Conservation (phyloP, 1,139 yeast genomes). For the Saccharomyces hybrid region DNA sequence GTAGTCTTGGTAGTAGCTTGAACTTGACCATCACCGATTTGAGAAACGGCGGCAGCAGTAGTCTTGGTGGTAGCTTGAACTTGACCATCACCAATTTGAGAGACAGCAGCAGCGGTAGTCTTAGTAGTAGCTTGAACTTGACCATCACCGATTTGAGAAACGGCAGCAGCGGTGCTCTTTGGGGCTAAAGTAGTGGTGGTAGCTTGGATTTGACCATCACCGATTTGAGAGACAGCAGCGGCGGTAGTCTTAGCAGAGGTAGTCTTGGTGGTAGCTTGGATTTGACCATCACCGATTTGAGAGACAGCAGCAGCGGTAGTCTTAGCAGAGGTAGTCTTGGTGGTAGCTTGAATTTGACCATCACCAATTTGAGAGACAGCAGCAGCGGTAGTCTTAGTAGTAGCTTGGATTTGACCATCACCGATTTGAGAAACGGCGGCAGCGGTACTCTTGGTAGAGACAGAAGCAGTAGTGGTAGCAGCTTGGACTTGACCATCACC, state of each 20-base stretch:
- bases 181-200: slow-evolving; percentile 18
- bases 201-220: slow-evolving; percentile 53
- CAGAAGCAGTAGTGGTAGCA: slow-evolving; percentile 32
- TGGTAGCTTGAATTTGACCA: not conserved
- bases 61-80: slow-evolving; percentile 33
- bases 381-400: not conserved
- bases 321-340: not conserved
- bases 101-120: slow-evolving; percentile 29
- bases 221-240: slow-evolving; percentile 42
- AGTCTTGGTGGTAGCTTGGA: slow-evolving; percentile 38
- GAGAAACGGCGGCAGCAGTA: slow-evolving; percentile 31
- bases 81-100: slow-evolving; percentile 35
- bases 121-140: slow-evolving; percentile 38
- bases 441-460: slow-evolving; percentile 25
- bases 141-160: slow-evolving; percentile 41
- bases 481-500: slow-evolving; percentile 45
- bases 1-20: slow-evolving; percentile 28
- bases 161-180: slow-evolving; percentile 28
- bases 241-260: slow-evolving; percentile 20
- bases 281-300: slow-evolving; percentile 54
- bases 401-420: not conserved
- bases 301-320: slow-evolving; percentile 40
- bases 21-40: slow-evolving; percentile 26
- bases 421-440: not conserved
- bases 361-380: not conserved